Conservation (phyloP, 768 basidiomycete species). For the Hygrophoropsis aurantiaca region DNA sequence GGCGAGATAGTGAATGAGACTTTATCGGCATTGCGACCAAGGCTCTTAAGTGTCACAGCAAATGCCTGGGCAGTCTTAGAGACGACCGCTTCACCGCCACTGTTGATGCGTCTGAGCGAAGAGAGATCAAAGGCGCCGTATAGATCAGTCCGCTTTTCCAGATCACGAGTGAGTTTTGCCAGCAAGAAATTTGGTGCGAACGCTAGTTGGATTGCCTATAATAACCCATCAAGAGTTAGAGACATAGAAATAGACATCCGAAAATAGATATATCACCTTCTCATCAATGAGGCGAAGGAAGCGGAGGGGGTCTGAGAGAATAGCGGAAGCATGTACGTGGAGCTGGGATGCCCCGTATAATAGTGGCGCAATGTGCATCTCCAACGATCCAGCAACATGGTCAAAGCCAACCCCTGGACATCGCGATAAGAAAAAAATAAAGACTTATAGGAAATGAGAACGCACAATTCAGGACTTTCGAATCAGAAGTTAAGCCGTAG, state of each 20-base stretch:
- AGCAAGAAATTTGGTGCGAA: constrained; percentile 37
- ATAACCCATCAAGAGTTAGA: background rate
- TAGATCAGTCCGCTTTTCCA: constrained; percentile 21
- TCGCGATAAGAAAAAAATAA: background rate
- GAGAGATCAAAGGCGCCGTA: constrained; percentile 34
- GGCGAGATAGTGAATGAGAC: constrained; percentile 17
- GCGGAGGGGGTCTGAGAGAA: constrained; percentile 22
- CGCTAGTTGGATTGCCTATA: constrained; percentile 24
- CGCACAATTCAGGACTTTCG: constrained; percentile 41
- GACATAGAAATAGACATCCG: constrained; percentile 11
- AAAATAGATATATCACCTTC: constrained; percentile 27
- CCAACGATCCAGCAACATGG: constrained; percentile 44
- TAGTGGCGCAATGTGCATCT: constrained; percentile 40
- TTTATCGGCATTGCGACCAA: constrained; percentile 14
- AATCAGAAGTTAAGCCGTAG: constrained; percentile 33
- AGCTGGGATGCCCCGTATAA: constrained; percentile 28
- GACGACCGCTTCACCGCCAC: constrained; percentile 44
- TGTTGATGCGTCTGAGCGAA: constrained; percentile 34
- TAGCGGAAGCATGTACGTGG: constrained; percentile 20
- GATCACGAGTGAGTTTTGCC: constrained; percentile 36
- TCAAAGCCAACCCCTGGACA: constrained; percentile 42
- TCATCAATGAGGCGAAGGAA: constrained; percentile 33
- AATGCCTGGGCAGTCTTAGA: constrained; percentile 39
- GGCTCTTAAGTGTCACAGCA: constrained; percentile 28
- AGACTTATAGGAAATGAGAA: background rate